Evolutionary conservation across 345 rosid species (phyloP), one percentile per base, ranked within the genome.

Genomic region (Eucalyptus decipiens): DNA sequence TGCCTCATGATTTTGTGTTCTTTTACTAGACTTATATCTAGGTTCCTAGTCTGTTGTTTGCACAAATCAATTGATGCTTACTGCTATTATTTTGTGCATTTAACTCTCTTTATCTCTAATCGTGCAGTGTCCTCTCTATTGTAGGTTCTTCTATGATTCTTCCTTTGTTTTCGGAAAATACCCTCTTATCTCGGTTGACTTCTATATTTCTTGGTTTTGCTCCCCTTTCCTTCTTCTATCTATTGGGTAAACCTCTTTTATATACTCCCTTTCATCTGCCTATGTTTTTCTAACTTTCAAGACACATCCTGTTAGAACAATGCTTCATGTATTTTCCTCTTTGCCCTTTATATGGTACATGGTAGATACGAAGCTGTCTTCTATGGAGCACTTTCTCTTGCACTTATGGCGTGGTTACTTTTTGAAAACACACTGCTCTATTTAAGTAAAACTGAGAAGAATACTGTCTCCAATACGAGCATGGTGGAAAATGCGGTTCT

Each of bases 311-410:
- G 18, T 72, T 18, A 34, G 81, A 72, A 34, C 24, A 72, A 9
- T 34, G 81, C 24, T 72, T 72, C 43, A 72, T 72, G 81, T 34
- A 72, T 72, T 72, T 72, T 86, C 13, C 48, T 52, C 42, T 24
- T 90, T 88, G 88, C 52, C 89, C 89, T 91, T 91, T 88, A 65
- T 50, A 52, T 88, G 40, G 88, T 90, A 91, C 90, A 32, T 60
- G 90, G 92, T 93, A 97, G 99, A 91, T 97, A 97, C 86, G 99
- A 97, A 96, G 99, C 99, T 89, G 96, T 95, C 90, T 97, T 97
- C 94, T 96, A 96, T 90, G 93, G 97, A 90, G 97, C 97, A 67
- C 96, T 97, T 88, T 93, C 93, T 85, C 95, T 96, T 88, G 98
- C 94, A 85, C 95, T 96, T 34, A 90, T 95, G 95, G 95, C 97